A percentile compares a stretch with the other conserved stretches of the same genome.
These are phyloP conservation scores for Cornus controversa DNA, from an alignment of 148 eudicot genomes.

Conservation along the genomic window DNA sequence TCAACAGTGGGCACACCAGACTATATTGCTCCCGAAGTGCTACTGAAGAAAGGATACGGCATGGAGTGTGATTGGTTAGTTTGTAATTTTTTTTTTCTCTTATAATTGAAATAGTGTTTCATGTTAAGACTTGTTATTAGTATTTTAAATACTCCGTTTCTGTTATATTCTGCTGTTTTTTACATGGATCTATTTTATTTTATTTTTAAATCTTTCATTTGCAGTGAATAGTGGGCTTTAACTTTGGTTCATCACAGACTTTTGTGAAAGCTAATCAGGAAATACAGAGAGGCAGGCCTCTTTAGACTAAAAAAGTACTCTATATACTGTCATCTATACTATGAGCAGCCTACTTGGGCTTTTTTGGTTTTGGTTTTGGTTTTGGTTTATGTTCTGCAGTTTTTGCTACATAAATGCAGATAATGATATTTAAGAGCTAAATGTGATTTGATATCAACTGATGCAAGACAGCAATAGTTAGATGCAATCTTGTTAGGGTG, in stretches of 20 bases:
- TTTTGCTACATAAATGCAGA: neutral
- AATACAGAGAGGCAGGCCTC: neutral
- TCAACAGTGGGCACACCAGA: constrained; percentile 99
- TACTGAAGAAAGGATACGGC: constrained; percentile 91
- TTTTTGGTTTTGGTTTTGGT: neutral
- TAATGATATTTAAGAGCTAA: too few species aligned
- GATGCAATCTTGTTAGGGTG: too few species aligned
- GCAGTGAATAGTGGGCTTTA: neutral
- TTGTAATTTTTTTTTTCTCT: neutral
- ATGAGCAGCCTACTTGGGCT: neutral
- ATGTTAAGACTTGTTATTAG: neutral
- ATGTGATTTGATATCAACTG: too few species aligned
- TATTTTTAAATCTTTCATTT: too few species aligned
- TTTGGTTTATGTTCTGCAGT: neutral
- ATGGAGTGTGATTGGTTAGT: constrained; percentile 99
- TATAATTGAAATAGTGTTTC: neutral
- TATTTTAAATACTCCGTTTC: neutral
- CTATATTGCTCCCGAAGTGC: constrained; percentile 96
- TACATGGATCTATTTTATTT: neutral
- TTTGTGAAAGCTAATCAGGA: neutral
- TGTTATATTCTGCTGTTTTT: neutral
- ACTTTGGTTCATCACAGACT: neutral
- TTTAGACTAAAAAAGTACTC: neutral
- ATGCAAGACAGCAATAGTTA: too few species aligned
- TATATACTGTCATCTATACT: neutral